Evolutionary conservation across 2,329 filamentous ascomycete genomes (phyloP).

Genomic region (Ophiostoma ips): DNA sequence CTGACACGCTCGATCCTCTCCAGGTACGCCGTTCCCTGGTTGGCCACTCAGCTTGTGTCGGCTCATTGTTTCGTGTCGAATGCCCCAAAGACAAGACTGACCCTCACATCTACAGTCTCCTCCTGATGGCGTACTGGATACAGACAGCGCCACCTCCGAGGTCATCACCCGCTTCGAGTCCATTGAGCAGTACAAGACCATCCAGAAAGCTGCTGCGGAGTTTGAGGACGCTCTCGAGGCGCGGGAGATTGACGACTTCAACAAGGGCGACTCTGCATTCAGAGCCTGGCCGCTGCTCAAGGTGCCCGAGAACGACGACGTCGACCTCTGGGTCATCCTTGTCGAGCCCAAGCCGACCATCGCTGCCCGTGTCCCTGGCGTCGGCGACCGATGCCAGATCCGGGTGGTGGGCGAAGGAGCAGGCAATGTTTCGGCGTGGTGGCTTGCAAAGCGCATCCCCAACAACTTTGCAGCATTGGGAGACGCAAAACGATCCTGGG

Average conservation of each 20-base stretch:
- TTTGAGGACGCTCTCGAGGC: conserved; percentile 11
- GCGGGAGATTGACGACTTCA: conserved; percentile 22
- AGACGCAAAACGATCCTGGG: conserved; percentile 4
- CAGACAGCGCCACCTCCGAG: neutral
- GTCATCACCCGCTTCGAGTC: conserved; percentile 10
- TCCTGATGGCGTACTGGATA: neutral
- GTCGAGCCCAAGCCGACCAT: conserved; percentile 5
- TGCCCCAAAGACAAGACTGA: too few relatives aligned
- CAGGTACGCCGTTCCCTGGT: too few relatives aligned
- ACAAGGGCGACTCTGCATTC: conserved; percentile 17
- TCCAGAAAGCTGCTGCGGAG: conserved; percentile 10
- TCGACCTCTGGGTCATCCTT: conserved; percentile 12
- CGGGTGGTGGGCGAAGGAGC: conserved; percentile 3
- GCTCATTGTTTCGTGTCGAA: too few relatives aligned
- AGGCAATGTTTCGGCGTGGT: conserved; percentile 6
- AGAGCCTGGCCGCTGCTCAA: conserved; percentile 11
- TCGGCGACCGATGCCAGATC: conserved; percentile 11
- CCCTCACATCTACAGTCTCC: neutral
- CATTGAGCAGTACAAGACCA: conserved; percentile 8
- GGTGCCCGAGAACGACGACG: conserved; percentile 2
- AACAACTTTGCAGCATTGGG: conserved; percentile 10
- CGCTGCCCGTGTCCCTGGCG: conserved; percentile 4
- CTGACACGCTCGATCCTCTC: too few relatives aligned
- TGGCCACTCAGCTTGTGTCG: too few relatives aligned
- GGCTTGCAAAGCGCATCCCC: conserved; percentile 8